Percentiles rank a stretch among this genome's conserved stretches.
These are phyloP conservation scores for Nigrospora osmanthi DNA, from an alignment of 2,329 filamentous ascomycete species.

Conservation along the genomic window DNA sequence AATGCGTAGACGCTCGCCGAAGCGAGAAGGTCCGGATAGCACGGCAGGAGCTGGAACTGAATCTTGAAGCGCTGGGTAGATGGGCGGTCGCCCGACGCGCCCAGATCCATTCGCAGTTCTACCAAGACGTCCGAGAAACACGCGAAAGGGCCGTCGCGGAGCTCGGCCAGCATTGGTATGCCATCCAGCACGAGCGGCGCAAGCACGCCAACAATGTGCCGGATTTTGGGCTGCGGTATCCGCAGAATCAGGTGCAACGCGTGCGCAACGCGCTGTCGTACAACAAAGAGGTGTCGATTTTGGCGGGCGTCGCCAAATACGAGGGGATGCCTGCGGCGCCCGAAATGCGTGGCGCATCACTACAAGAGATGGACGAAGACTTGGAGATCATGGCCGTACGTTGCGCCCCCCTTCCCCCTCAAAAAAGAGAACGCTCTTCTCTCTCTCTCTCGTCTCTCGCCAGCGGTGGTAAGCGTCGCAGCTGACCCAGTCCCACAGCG, in stretches of 20 bases:
- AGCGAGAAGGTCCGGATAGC: constrained; percentile 75
- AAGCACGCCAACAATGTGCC: constrained; percentile 70
- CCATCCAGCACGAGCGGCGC: constrained; percentile 82
- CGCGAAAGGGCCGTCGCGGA: constrained; percentile 73
- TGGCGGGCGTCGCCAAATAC: constrained; percentile 88
- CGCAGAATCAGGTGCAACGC: constrained; percentile 67
- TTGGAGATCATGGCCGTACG: constrained; percentile 78
- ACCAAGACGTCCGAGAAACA: constrained; percentile 76
- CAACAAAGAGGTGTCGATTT: constrained; percentile 86
- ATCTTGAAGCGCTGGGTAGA: constrained; percentile 63
- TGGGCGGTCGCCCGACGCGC: constrained; percentile 74
- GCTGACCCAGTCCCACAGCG: constrained; percentile 13
- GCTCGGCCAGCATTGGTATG: constrained; percentile 84
- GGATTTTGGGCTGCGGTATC: constrained; percentile 76
- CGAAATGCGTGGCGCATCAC: constrained; percentile 64
- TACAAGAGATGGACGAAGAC: constrained; percentile 75
- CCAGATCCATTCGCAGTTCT: constrained; percentile 84
- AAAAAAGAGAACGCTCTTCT: too few relatives aligned
- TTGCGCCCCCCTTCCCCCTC: too few relatives aligned
- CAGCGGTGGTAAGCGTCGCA: constrained; percentile 2
- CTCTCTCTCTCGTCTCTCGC: not conserved
- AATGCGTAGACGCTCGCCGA: constrained; percentile 74
- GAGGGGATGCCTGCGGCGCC: constrained; percentile 96
- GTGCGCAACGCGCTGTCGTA: constrained; percentile 82
- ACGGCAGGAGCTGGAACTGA: constrained; percentile 64